These are phyloP conservation scores for Colletotrichum lupini DNA, from an alignment of 2,329 filamentous ascomycete species.

Conservation along the genomic window DNA sequence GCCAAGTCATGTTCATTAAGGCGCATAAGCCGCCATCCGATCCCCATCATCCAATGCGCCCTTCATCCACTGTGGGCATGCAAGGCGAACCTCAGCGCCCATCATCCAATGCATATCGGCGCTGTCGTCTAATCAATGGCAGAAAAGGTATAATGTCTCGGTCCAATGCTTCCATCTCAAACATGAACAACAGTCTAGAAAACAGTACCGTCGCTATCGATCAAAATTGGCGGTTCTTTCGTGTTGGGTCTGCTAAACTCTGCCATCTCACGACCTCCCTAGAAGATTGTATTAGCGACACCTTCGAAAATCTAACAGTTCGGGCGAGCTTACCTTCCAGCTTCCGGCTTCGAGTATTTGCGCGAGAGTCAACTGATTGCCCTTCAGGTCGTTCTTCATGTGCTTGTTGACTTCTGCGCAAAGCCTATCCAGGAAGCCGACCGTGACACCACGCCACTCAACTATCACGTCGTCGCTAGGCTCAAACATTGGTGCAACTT, in stretches of 20 bases:
- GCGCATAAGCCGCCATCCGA: constrained; percentile 10
- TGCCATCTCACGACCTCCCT: constrained; percentile 94
- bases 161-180: constrained; percentile 28
- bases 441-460: constrained; percentile 70
- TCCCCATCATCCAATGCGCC: constrained; percentile 10
- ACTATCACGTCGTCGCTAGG: constrained; percentile 68
- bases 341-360: constrained; percentile 96
- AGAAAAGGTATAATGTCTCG: constrained; percentile 31
- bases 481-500: constrained; percentile 62
- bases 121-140: constrained; percentile 22
- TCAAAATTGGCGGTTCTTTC: constrained; percentile 95
- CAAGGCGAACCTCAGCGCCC: not conserved
- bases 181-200: constrained; percentile 67
- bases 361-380: constrained; percentile 79
- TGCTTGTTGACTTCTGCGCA: constrained; percentile 61
- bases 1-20: constrained; percentile 31
- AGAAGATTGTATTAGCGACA: constrained; percentile 31
- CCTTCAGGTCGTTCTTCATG: constrained; percentile 72
- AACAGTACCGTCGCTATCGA: constrained; percentile 94
- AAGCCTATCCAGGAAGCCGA: constrained; percentile 65
- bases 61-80: constrained; percentile 14
- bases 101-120: not conserved
- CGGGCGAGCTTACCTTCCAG: constrained; percentile 81
- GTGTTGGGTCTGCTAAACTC: constrained; percentile 96
- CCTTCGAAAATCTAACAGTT: not conserved